Evolutionary conservation across 2,329 filamentous ascomycete species (phyloP).

Genomic region (Monosporascus ibericus): DNA sequence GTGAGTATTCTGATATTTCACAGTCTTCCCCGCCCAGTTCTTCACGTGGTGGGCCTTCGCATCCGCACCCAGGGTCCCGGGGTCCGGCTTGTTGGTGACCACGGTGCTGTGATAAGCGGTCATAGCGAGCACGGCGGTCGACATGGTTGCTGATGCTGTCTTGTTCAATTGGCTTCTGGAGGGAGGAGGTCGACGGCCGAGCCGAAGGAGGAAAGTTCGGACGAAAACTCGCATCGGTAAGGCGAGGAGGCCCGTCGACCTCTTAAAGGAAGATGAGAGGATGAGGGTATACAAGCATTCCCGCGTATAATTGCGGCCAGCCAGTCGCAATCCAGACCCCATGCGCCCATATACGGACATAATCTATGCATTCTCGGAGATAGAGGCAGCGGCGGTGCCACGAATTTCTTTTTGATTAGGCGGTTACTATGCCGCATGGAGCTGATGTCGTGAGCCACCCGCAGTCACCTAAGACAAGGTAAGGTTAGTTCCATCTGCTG

Average conservation of each 20-base stretch:
- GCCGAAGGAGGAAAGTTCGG: constrained; percentile 5
- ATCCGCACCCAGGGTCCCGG: constrained; percentile 36
- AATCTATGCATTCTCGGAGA: no score
- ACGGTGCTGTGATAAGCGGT: constrained; percentile 18
- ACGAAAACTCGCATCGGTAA: not conserved
- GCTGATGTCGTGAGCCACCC: no score
- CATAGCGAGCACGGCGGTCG: constrained; percentile 15
- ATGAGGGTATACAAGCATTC: no score
- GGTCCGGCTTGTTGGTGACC: constrained; percentile 20
- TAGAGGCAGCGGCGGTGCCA: no score
- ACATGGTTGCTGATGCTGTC: constrained; percentile 12
- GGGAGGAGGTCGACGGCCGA: not conserved
- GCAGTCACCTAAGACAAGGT: no score
- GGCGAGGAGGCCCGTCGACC: not conserved
- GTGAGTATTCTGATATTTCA: constrained; percentile 45
- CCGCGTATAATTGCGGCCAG: no score
- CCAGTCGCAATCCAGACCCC: no score
- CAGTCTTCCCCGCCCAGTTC: constrained; percentile 29
- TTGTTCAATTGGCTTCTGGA: constrained; percentile 2
- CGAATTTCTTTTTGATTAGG: no score
- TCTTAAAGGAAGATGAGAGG: not conserved
- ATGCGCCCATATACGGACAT: no score
- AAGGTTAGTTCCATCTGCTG: no score
- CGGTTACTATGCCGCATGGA: no score
- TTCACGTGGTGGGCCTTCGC: constrained; percentile 43